These are phyloP conservation scores for Acanthamoeba sp. DNA, from an alignment of 208 protist species.

Conservation along the genomic window DNA sequence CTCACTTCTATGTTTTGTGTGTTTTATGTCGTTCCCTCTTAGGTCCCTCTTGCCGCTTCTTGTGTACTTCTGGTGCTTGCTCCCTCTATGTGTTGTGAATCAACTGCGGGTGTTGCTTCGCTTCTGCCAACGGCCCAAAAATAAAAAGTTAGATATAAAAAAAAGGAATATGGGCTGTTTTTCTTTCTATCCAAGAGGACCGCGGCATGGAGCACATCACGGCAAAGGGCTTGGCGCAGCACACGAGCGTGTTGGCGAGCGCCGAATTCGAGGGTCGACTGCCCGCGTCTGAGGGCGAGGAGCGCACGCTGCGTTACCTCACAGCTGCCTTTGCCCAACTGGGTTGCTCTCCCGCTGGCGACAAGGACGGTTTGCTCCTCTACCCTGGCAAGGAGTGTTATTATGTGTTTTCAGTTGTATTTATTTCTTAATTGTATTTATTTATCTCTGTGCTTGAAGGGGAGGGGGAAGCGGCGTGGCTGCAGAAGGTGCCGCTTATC, in stretches of 20 bases:
- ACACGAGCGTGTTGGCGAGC: slow-evolving; percentile 12
- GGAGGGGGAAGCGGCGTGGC: neutral
- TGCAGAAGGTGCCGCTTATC: slow-evolving; percentile 14
- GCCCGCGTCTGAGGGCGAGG: neutral
- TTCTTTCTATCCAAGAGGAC: no score
- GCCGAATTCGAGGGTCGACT: neutral
- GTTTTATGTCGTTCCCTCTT: neutral
- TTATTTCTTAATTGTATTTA: neutral
- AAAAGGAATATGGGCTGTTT: no score
- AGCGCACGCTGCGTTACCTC: slow-evolving; percentile 2
- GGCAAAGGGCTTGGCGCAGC: neutral
- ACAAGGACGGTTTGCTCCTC: neutral
- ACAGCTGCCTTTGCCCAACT: neutral
- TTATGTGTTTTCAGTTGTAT: neutral
- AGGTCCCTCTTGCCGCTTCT: neutral
- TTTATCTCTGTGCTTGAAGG: neutral
- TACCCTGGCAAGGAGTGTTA: neutral
- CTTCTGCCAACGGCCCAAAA: neutral
- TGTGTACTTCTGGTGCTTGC: neutral
- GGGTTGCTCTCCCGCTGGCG: neutral
- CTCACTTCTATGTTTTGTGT: neutral
- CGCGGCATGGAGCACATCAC: slow-evolving; percentile 34
- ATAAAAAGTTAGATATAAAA: no score
- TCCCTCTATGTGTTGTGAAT: neutral
- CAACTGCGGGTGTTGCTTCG: neutral